Base-by-base conservation (phyloP, 306 rosid species). In the Ormosia emarginata region DNA sequence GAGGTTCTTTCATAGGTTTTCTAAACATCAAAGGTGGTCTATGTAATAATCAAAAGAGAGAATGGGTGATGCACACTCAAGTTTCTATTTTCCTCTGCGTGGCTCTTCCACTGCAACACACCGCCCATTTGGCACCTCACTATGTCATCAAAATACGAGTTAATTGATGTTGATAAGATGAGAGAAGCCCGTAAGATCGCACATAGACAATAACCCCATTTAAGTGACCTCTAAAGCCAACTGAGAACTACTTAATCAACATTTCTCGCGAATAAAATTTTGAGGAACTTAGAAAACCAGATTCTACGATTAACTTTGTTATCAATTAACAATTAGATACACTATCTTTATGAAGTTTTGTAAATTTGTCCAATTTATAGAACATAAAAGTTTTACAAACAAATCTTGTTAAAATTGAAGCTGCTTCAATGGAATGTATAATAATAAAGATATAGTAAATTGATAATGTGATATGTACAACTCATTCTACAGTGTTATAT, bases 321-420 rank as follows among this genome's bases (percentile, higher is more conserved):
- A 52, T 41, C n/a, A 71, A 15, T 39, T 52, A 82, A 40, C 37
- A 74, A 44, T 18, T 52, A 15, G 17, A 53, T 43, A 77, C 29
- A 85, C 75, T 3, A 50, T 29, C 13, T 67, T 59, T 43, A 40
- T 29, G 8, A 47, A 77, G 43, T 41, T 62, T 29, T 39, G 24
- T 24, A 14, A 39, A 37, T 61, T 61, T 59, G 59, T 57, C 53
- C 77, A 46, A 73, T 10, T 11, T 39, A 56, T 47, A 59, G 29
- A 75, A 37, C 36, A 63, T 61, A 9, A 8, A 77, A 15, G 13
- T 30, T 71, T 77, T 57, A 80, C 67, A 73, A 24, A 74, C 82
- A 83, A 67, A 56, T 70, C 30, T 61, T 41, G 82, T 63, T 9
- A 78, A 71, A 63, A 53, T 36, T 17, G 53, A 47, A 46, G 65